Evolutionary conservation across 495 filamentous ascomycete species (phyloP).

Genomic region (Podospora appendiculata): DNA sequence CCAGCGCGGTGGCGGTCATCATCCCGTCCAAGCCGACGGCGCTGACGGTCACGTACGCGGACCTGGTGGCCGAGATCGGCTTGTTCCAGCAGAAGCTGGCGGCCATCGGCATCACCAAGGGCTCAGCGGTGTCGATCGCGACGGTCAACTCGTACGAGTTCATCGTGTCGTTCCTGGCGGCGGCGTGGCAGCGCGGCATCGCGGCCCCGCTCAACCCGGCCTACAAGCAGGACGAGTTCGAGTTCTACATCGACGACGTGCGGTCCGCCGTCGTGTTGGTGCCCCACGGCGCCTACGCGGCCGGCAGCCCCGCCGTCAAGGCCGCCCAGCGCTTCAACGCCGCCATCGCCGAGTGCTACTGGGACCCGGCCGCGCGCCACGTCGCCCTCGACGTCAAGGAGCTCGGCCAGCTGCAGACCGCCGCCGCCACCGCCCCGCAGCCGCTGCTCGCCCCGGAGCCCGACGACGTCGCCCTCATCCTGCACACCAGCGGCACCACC

Average conservation of each 20-base stretch:
- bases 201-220: conserved; percentile 75
- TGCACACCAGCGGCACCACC: conserved; percentile 72
- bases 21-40: conserved; percentile 52
- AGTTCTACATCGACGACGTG: conserved; percentile 83
- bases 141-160: conserved; percentile 76
- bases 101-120: conserved; percentile 53
- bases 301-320: conserved; percentile 57
- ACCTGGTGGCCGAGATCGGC: conserved; percentile 52
- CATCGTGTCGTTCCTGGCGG: conserved; percentile 71
- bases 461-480: conserved; percentile 60
- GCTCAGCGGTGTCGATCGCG: conserved; percentile 65
- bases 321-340: conserved; percentile 68
- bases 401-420: conserved; percentile 54
- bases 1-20: conserved; percentile 50
- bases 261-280: conserved; percentile 67
- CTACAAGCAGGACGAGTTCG: conserved; percentile 81
- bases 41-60: conserved; percentile 54
- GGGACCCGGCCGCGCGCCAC: conserved; percentile 50
- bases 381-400: conserved; percentile 72
- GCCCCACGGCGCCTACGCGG: conserved; percentile 55
- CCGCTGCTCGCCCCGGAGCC: conserved; percentile 49
- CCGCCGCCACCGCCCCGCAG: conserved; percentile 23
- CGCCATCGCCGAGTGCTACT: conserved; percentile 75
- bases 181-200: conserved; percentile 67
- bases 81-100: conserved; percentile 68